Evolutionary conservation across 2,329 filamentous ascomycete species (phyloP), one percentile per base, ranked within the genome.

Genomic region (Aspergillus fumigatus): DNA sequence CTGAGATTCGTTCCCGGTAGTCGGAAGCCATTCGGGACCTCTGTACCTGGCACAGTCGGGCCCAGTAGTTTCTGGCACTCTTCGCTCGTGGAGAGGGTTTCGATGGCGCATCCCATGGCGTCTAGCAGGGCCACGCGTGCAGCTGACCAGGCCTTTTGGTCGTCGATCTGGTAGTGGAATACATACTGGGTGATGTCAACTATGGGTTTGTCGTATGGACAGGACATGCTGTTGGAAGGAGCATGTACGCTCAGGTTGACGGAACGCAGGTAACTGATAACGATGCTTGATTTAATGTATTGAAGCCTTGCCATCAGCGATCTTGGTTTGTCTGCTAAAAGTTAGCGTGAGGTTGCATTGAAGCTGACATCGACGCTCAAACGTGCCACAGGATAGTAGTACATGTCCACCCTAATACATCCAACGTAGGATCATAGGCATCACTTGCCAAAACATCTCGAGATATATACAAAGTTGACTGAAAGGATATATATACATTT

Each of bases 1-100:
- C 65, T 56, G 40, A 68, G 66, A 3, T 41, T n/a, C 4, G 75
- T 78, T 1, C 75, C 75, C 0, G 75, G 75, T 0, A 78, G 45
- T 21, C 62, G 64, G 59, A 75, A 73, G 11, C 73, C 75, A 61
- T 67, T 61, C 2, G 67, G 65, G 0, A 67, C 62, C 1, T 53
- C 32, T 29, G 65, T 65, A 0, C 59, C 60, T 7, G 52, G 51
- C 4, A 62, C 49, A 1, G 57, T 10, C 0, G 64, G 61, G 8
- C 60, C 57, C n/a, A 69, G 50, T 3, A 70, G 48, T 14, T 21
- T 55, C 8, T 54, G 51, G 7, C 59, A 61, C 4, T 68, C 64
- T 3, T 25, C 9, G 47, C 61, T 69, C 3, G 56, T 66, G 17
- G 58, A 53, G 25, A 58, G 55, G 8, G 64, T 66, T 21, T 69